Percentiles rank a stretch among this genome's conserved stretches.
Evolutionary conservation across 1,284 basidiomycete genomes (phyloP).

Genomic region (Sporisorium sorghi): DNA sequence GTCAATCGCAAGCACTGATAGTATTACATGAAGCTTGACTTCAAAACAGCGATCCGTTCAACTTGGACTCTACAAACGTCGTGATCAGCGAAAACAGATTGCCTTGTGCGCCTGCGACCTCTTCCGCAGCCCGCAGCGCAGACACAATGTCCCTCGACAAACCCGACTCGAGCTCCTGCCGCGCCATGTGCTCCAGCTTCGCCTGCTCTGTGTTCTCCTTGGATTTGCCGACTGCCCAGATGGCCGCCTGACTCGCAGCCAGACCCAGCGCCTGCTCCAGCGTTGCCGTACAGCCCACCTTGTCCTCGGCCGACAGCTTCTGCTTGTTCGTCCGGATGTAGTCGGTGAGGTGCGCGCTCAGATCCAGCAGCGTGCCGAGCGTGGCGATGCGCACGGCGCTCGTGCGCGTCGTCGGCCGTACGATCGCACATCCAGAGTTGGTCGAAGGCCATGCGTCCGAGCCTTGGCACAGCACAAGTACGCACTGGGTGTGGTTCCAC

Average conservation of each 20-base stretch:
- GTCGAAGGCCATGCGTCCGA: constrained; percentile 79
- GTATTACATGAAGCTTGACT: constrained; percentile 1
- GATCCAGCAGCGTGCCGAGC: constrained; percentile 64
- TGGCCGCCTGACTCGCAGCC: constrained; percentile 43
- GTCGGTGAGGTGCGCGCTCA: constrained; percentile 52
- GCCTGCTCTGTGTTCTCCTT: constrained; percentile 20
- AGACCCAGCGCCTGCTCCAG: constrained; percentile 51
- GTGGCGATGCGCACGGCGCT: constrained; percentile 54
- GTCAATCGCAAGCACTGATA: not conserved
- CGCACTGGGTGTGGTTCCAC: constrained; percentile 78
- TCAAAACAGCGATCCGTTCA: constrained; percentile 23
- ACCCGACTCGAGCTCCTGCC: constrained; percentile 44
- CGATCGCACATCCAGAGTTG: constrained; percentile 73
- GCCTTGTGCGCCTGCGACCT: constrained; percentile 23
- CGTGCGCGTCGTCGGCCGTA: constrained; percentile 52
- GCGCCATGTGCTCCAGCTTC: constrained; percentile 35
- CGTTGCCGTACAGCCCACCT: constrained; percentile 15
- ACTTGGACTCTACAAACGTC: constrained; percentile 36
- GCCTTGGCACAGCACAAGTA: constrained; percentile 76
- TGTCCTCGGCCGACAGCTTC: constrained; percentile 13
- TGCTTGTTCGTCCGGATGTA: constrained; percentile 32
- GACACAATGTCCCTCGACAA: constrained; percentile 36
- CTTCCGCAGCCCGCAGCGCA: constrained; percentile 37
- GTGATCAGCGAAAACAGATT: constrained; percentile 25
- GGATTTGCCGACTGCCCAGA: constrained; percentile 42